A percentile compares a stretch with the other conserved stretches of the same genome.
These are phyloP conservation scores for Neofusicoccum kwambonambiense DNA, from an alignment of 2,329 filamentous ascomycete species.

Conservation along the genomic window DNA sequence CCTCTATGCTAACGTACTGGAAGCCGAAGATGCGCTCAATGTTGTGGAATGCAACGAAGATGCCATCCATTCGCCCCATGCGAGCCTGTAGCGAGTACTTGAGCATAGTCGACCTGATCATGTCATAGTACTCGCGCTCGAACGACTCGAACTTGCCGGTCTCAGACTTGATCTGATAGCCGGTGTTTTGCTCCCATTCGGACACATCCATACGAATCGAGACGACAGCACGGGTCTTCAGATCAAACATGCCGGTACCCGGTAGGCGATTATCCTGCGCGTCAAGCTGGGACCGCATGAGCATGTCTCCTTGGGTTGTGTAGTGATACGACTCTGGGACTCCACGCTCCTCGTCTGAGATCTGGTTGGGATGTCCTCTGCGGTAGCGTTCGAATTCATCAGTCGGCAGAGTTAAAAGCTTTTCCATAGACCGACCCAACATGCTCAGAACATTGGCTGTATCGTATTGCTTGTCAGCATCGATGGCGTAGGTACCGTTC, in stretches of 20 bases:
- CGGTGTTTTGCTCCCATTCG: slow-evolving; percentile 70
- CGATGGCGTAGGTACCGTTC: slow-evolving; percentile 87
- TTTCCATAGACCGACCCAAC: slow-evolving; percentile 95
- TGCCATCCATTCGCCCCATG: slow-evolving; percentile 97
- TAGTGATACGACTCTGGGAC: slow-evolving; percentile 74
- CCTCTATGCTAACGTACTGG: slow-evolving; percentile 81
- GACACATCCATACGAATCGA: slow-evolving; percentile 83
- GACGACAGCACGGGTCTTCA: slow-evolving; percentile 91
- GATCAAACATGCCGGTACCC: slow-evolving; percentile 89
- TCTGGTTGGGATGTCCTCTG: slow-evolving; percentile 63
- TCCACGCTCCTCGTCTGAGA: slow-evolving; percentile 69
- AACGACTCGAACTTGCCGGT: slow-evolving; percentile 85
- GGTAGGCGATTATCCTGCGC: slow-evolving; percentile 83
- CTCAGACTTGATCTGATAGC: slow-evolving; percentile 79
- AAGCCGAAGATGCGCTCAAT: slow-evolving; percentile 95
- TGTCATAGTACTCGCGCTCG: slow-evolving; percentile 94
- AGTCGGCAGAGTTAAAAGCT: slow-evolving; percentile 79
- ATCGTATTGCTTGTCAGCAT: slow-evolving; percentile 92
- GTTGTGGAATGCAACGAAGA: slow-evolving; percentile 96
- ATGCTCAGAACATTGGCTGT: slow-evolving; percentile 82
- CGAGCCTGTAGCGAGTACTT: slow-evolving; percentile 97
- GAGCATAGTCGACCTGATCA: slow-evolving; percentile 90
- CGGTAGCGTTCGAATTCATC: slow-evolving; percentile 85
- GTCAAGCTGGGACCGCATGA: slow-evolving; percentile 94
- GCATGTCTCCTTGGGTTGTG: slow-evolving; percentile 78